Evolutionary conservation across 371 early-diverging fungal genomes (phyloP).

Genomic region (Furculomyces boomerangus): DNA sequence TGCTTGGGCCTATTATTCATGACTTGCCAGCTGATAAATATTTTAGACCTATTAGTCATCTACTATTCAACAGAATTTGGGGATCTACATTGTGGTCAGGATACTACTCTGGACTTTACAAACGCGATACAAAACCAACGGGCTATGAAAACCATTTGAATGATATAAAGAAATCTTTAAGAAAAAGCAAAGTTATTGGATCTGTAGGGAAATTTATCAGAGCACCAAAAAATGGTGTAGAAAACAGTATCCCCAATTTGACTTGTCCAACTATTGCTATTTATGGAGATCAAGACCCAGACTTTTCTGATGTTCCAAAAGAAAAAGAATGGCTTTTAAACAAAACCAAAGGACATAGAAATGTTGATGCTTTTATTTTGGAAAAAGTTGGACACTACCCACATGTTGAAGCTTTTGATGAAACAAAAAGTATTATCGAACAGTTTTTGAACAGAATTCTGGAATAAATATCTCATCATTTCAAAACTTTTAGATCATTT

Average conservation of each 20-base stretch:
- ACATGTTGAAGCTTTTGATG: neutral
- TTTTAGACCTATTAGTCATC: neutral
- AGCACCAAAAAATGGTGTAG: neutral
- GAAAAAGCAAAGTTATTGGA: neutral
- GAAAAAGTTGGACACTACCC: neutral
- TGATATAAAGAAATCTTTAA: neutral
- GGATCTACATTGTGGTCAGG: neutral
- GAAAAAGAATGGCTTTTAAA: neutral
- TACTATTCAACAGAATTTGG: neutral
- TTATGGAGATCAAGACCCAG: neutral
- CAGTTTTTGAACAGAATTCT: neutral
- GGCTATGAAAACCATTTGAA: neutral
- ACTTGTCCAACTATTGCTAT: neutral
- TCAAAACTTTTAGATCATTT: no score
- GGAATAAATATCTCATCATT: no score
- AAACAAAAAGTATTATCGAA: neutral
- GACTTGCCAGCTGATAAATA: neutral
- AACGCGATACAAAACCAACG: neutral
- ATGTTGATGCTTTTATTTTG: neutral
- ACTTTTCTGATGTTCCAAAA: neutral
- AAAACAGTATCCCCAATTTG: neutral
- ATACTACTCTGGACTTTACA: neutral
- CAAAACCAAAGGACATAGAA: neutral
- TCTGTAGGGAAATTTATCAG: neutral
- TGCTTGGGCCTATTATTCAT: neutral